Conservation (phyloP, 768 basidiomycete genomes). For the Trametes maxima region DNA sequence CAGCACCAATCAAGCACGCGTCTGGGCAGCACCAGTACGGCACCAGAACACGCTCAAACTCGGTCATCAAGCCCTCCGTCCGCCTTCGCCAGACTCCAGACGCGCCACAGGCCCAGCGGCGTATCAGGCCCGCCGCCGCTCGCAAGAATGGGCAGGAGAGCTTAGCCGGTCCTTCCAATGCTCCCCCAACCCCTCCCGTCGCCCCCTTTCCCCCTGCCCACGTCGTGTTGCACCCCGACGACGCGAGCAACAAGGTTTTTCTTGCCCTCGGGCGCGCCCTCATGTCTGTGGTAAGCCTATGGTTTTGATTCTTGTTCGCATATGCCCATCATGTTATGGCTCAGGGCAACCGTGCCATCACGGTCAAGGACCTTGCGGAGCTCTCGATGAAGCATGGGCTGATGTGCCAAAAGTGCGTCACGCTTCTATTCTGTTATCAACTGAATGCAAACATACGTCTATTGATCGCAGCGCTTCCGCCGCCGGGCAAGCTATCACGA, state of each 20-base stretch:
- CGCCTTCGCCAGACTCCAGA: conserved; percentile 52
- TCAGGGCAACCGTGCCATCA: conserved; percentile 82
- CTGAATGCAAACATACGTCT: conserved; percentile 7
- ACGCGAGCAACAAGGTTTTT: conserved; percentile 71
- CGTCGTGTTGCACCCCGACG: conserved; percentile 73
- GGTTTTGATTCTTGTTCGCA: conserved; percentile 7
- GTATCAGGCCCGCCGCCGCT: conserved; percentile 36
- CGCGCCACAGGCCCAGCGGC: conserved; percentile 32
- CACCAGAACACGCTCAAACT: conserved; percentile 56
- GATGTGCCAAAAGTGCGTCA: conserved; percentile 71
- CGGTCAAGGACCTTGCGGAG: conserved; percentile 83
- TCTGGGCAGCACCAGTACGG: conserved; percentile 47
- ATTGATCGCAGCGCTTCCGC: conserved; percentile 60
- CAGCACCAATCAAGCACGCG: conserved; percentile 33
- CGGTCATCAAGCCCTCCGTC: conserved; percentile 52
- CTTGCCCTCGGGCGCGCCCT: conserved; percentile 73
- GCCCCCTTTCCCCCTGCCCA: conserved; percentile 61
- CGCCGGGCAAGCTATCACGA: conserved; percentile 80
- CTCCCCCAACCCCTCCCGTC: conserved; percentile 9
- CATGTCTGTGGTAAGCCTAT: conserved; percentile 64
- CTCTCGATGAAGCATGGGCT: conserved; percentile 65
- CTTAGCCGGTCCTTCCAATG: conserved; percentile 16
- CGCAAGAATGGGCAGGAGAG: conserved; percentile 23
- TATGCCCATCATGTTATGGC: conserved; percentile 24
- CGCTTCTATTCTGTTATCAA: conserved; percentile 21